Conservation (phyloP, 208 protist species). For the Wallacemonas sp. region DNA sequence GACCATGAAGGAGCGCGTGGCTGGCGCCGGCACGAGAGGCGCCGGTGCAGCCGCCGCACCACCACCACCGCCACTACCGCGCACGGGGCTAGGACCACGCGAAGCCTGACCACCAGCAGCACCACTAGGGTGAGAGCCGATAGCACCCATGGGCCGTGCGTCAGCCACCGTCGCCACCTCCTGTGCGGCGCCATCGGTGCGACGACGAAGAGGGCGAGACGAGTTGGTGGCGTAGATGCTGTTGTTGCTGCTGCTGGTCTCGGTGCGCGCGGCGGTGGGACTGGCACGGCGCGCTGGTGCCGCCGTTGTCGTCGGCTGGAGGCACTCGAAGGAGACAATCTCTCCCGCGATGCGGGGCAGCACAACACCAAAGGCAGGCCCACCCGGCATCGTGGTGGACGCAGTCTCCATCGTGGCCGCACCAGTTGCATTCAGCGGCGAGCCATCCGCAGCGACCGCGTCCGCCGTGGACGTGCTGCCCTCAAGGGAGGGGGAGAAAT, state of each 20-base stretch:
- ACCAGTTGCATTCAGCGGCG: neutral
- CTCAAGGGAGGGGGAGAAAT: constrained; percentile 12
- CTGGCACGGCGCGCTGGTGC: too few species aligned
- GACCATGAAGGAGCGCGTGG: constrained; percentile 59
- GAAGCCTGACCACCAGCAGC: neutral
- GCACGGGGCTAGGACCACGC: too few species aligned
- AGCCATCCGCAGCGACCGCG: neutral
- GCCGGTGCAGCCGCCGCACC: neutral
- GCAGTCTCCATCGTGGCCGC: neutral
- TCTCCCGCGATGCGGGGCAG: constrained; percentile 66
- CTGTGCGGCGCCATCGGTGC: too few species aligned
- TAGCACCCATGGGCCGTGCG: too few species aligned
- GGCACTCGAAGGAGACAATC: constrained; percentile 60
- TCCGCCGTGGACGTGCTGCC: neutral
- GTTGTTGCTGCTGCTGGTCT: neutral
- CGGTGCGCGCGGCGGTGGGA: neutral
- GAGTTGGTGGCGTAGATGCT: neutral
- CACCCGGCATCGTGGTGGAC: neutral
- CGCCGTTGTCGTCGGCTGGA: neutral
- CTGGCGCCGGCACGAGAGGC: neutral
- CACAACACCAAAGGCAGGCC: constrained; percentile 46
- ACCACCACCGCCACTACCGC: neutral
- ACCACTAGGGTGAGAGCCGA: neutral
- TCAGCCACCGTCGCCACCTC: too few species aligned
- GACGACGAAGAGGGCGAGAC: neutral